Percentiles rank a stretch among this genome's conserved stretches.
phyloP scores from a whole-genome alignment of 768 basidiomycete species.

The Lentinula boryana region DNA sequence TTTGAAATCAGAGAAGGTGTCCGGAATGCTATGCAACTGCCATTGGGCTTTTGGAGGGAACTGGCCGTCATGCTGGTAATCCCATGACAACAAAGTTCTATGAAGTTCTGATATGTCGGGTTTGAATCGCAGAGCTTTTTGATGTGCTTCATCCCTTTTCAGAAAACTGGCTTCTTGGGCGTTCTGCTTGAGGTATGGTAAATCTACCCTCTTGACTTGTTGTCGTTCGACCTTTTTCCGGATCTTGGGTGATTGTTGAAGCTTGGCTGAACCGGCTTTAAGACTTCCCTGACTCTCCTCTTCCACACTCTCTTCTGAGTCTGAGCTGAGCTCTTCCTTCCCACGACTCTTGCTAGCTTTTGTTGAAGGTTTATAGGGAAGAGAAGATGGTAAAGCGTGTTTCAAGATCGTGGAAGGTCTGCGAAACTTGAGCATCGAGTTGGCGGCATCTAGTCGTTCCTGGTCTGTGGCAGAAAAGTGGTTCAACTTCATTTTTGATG shows the following conservation, averaged over 20 bases:
- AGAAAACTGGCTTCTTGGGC: constrained; percentile 44
- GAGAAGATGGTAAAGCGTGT: constrained; percentile 10
- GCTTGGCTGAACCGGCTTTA: constrained; percentile 48
- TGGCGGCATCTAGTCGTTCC: constrained; percentile 27
- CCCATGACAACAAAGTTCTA: constrained; percentile 77
- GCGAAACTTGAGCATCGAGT: constrained; percentile 37
- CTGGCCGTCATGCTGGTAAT: constrained; percentile 63
- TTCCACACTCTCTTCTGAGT: constrained; percentile 33
- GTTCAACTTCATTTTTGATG: constrained; percentile 10
- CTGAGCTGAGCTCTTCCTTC: constrained; percentile 29
- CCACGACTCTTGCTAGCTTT: constrained; percentile 4
- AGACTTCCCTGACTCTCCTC: constrained; percentile 38
- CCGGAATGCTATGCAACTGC: constrained; percentile 44
- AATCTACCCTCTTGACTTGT: constrained; percentile 57
- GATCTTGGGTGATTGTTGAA: constrained; percentile 57
- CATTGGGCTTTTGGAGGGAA: constrained; percentile 51
- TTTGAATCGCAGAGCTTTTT: constrained; percentile 62
- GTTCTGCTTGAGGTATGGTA: constrained; percentile 35
- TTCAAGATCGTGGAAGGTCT: constrained; percentile 14
- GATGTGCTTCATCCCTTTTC: constrained; percentile 56
- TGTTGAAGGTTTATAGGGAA: constrained; percentile 10
- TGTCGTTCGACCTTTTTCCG: constrained; percentile 54
- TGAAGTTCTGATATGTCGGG: constrained; percentile 82
- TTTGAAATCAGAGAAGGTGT: constrained; percentile 53
- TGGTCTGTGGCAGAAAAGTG: constrained; percentile 22